Base-by-base conservation (phyloP, 495 filamentous ascomycete species). In the Penicillium angulare region DNA sequence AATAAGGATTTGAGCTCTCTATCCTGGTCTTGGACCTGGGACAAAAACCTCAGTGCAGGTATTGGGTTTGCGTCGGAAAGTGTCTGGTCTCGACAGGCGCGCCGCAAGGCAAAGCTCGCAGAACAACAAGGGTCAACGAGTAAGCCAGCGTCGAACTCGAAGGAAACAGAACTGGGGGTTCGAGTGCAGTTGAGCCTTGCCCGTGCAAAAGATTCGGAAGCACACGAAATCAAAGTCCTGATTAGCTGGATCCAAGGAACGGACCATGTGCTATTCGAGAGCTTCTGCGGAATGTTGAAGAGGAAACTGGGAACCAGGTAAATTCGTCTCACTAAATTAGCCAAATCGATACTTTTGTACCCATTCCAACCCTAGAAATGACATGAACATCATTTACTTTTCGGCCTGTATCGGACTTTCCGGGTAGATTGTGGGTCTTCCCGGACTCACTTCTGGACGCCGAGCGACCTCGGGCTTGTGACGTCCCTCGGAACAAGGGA, bases 231-330 rank as follows among this genome's bases (percentile, higher is more conserved):
- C 3, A 48, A 57, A 15, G 70, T 87, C 6, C 48, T 70, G 7
- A 62, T 93, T 2, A 74, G 85, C 26, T 97, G 92, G 92, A 64
- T 87, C 7, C 84, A 85, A 54, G 92, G 92, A 5, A 72, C 68
- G 7, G 89, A 97, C 46, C 69, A 76, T 4, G 80, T 85, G 5
- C 53, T 96, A 3, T 97, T 95, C 66, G 90, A 95, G 69, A 96
- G 91, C 60, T 87, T 97, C 52, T 87, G 84, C 49, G 92, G 89
- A 0, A 88, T 91, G 79, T 43, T 96, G 44, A 83, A 83, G 56
- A 64, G 81, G 47, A 77, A 79, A 50, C n/a, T 79, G 3, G 65
- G 71, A 32, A 20, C 3, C 7, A 36, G 27, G 31, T 16, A 35
- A 23, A 46, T 22, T 16, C 13, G 27, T 7, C 12, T 24, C n/a